Base-by-base conservation (phyloP, 345 rosid species). In the Hypericum perforatum region DNA sequence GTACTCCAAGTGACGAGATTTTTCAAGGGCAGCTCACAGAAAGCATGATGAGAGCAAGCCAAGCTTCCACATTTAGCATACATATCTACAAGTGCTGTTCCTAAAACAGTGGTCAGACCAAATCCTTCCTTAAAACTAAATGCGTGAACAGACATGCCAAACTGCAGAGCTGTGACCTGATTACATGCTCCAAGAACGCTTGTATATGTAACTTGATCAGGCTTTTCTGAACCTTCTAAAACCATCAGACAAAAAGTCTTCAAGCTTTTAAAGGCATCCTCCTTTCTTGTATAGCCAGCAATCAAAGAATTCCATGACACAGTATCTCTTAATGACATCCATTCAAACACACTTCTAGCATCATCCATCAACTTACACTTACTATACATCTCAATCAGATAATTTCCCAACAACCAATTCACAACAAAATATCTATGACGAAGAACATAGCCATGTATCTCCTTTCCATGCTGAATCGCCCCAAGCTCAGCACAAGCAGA, bases 1-100 rank as follows among this genome's bases (percentile, higher is more conserved):
- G 49, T 43, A 51, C 56, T 71, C 68, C 65, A 62, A 54, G 65
- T 16, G 10, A 61, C 38, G 47, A 65, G 41, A 52, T 43, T 62
- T 47, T 56, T 55, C 8, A 29, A 16, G 15, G 65, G 53, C 55
- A 59, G 50, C 49, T 71, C 65, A 55, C 62, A 41, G 14, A 62
- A 70, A 49, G 44, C 56, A 2, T 5, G 29, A 7, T 16, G 16
- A 9, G 64, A 54, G 58, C 68, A 62, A 48, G 44, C 56, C 37
- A 59, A 54, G 40, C 63, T 61, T 47, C 74, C 70, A 57, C 70
- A 47, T 61, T 70, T 61, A 1, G 57, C 63, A 52, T 62, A 71
- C 59, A 57, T 54, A 48, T 66, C 62, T 37, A 66, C 8, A 9
- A 66, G 62, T 41, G 71, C 52, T 29, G 68, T 62, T 50, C 56